phyloP scores from a whole-genome alignment of 1,284 basidiomycete genomes.

The Microstroma glucosiphilum region DNA sequence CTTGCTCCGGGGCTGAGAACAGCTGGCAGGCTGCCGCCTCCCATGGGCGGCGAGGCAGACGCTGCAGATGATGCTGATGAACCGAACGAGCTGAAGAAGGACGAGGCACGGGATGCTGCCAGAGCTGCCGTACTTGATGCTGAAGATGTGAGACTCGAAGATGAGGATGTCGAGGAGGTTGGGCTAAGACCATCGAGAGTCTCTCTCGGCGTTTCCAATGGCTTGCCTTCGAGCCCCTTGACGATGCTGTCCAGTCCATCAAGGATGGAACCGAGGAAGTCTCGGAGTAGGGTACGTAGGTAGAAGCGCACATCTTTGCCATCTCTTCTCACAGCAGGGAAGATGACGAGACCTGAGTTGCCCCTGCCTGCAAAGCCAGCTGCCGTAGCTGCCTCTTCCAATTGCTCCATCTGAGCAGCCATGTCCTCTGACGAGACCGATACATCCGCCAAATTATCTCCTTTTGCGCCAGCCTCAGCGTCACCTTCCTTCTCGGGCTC shows the following conservation, averaged over 20 bases:
- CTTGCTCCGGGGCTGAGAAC: conserved; percentile 14
- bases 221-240: conserved; percentile 31
- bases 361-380: conserved; percentile 33
- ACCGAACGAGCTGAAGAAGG: conserved; percentile 27
- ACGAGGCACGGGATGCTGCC: conserved; percentile 24
- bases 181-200: conserved; percentile 32
- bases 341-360: conserved; percentile 38
- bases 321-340: conserved; percentile 44
- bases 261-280: conserved; percentile 35
- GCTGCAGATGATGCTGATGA: conserved; percentile 10
- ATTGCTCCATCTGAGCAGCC: neutral
- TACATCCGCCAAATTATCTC: neutral
- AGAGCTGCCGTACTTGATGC: conserved; percentile 12
- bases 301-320: conserved; percentile 47
- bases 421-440: neutral
- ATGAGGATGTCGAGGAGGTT: neutral
- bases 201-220: conserved; percentile 47
- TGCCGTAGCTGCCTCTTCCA: neutral
- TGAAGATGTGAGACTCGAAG: neutral
- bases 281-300: conserved; percentile 40
- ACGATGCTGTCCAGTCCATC: conserved; percentile 39
- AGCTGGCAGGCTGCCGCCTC: conserved; percentile 26
- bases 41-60: conserved; percentile 13
- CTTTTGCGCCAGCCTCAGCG: neutral
- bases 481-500: neutral